Conservation (phyloP, 2,329 filamentous ascomycete genomes). For the Arthroderma sp. region DNA sequence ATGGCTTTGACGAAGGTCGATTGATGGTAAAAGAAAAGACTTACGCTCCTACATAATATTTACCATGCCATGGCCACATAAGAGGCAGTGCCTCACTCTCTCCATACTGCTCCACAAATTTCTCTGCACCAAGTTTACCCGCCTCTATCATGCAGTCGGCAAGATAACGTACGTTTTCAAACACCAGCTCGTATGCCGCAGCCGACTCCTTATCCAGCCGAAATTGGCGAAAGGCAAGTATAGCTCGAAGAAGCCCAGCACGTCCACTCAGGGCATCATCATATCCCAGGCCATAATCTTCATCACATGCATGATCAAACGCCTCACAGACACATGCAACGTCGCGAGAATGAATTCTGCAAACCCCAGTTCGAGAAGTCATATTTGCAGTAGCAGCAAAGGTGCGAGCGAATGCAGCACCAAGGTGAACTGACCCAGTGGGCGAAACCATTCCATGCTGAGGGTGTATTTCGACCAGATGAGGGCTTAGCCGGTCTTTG, state of each 20-base stretch:
- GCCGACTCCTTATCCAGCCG: slow-evolving; percentile 16
- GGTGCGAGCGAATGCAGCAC: slow-evolving; percentile 22
- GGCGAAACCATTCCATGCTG: slow-evolving; percentile 21
- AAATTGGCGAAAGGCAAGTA: slow-evolving; percentile 26
- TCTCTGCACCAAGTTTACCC: slow-evolving; percentile 23
- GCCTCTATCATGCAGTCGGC: slow-evolving; percentile 25
- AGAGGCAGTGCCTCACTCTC: slow-evolving; percentile 25
- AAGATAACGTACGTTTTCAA: slow-evolving; percentile 23
- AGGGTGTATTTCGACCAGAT: slow-evolving; percentile 7
- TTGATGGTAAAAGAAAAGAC: slow-evolving; percentile 11
- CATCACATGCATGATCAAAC: slow-evolving; percentile 21
- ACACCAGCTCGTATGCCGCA: slow-evolving; percentile 17
- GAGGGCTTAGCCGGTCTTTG: slow-evolving; percentile 19
- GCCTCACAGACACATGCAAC: slow-evolving; percentile 22
- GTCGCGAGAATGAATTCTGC: slow-evolving; percentile 20
- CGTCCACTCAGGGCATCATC: slow-evolving; percentile 33
- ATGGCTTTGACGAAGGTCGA: neutral
- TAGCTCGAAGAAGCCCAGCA: slow-evolving; percentile 27
- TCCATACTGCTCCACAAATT: slow-evolving; percentile 23
- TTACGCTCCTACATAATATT: slow-evolving; percentile 30
- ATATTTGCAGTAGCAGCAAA: slow-evolving; percentile 15
- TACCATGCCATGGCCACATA: slow-evolving; percentile 31
- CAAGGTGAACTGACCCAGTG: slow-evolving; percentile 23
- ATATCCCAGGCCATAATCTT: slow-evolving; percentile 23
- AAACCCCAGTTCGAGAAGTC: slow-evolving; percentile 8